Evolutionary conservation across 1,139 yeast genomes (phyloP), one percentile per base, ranked within the genome.

Genomic region (Torulaspora globosa): DNA sequence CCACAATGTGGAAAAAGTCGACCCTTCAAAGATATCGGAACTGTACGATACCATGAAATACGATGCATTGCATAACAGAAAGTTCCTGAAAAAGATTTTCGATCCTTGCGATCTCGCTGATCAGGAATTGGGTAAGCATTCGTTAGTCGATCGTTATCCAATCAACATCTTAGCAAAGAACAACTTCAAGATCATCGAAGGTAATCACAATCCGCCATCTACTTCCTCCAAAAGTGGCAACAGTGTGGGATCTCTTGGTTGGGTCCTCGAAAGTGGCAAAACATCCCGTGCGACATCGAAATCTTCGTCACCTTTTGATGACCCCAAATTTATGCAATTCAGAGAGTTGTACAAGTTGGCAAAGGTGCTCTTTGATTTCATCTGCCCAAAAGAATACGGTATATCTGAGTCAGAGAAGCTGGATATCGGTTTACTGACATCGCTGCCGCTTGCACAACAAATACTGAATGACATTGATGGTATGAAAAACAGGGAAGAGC

Each of bases 361-460:
- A 0, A 94, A 94, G 66, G 96, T 94, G 3, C 70, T 94, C 54
- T 94, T 94, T 69, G 99, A 94, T 68, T 92, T 92, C 60, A 89
- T 94, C 44, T 92, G 98, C 67, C 99, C 99, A 10, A 97, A 94
- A 67, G 98, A 94, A 63, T 94, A 94, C 63, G 99, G 99, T 53
- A 94, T 94, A 56, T 90, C 90, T 54, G 96, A 89, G 60, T 86
- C 85, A 62, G 98, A 94, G 65, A 94, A 94, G 64, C 74, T 94
- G 51, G 98, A 94, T 65, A 94, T 94, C 70, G 98, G 99, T 2
- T 72, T 94, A 50, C 73, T 94, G 57, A 94, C 99, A 0, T 88
- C 97, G 1, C 75, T 94, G 59, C 99, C 99, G 2, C 75, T 94
- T 56, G 95, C 97, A 1, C 86, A 82, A 65, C 96, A 88, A 68